A percentile compares a stretch with the other conserved stretches of the same genome.
Evolutionary conservation across 352 stramenopile genomes (phyloP).

Genomic region (Pythium sp.): DNA sequence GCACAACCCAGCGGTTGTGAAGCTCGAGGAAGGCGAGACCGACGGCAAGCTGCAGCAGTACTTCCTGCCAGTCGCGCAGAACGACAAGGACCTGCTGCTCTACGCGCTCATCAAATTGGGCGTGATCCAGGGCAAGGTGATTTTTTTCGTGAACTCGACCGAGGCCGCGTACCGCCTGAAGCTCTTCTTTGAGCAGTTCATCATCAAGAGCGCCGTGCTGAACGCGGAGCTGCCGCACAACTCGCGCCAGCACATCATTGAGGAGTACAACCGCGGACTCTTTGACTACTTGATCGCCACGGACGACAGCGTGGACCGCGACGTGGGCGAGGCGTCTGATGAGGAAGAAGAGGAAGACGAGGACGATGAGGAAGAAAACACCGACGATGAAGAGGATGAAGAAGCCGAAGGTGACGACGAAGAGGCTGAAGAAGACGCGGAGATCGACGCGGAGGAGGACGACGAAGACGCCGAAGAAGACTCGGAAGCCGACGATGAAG

Average conservation of each 20-base stretch:
- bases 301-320: slow-evolving; percentile 94
- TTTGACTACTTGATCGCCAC: slow-evolving; percentile 99
- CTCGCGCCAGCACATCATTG: slow-evolving; percentile 96
- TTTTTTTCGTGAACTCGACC: slow-evolving; percentile 99
- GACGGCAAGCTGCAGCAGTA: slow-evolving; percentile 95
- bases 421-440: slow-evolving; percentile 39
- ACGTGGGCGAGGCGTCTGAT: slow-evolving; percentile 53
- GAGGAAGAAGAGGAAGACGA: slow-evolving; percentile 73
- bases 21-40: slow-evolving; percentile 91
- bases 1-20: slow-evolving; percentile 96
- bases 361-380: slow-evolving; percentile 31
- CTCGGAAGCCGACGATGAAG: slow-evolving; percentile 31
- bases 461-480: slow-evolving; percentile 61
- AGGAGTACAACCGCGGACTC: slow-evolving; percentile 94
- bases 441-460: slow-evolving; percentile 35
- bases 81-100: slow-evolving; percentile 96
- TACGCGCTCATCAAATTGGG: slow-evolving; percentile 98
- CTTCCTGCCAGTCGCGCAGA: slow-evolving; percentile 85
- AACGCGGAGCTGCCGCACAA: slow-evolving; percentile 98
- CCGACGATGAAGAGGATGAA: slow-evolving; percentile 39
- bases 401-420: slow-evolving; percentile 44
- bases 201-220: slow-evolving; percentile 97
- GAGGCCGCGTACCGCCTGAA: slow-evolving; percentile 95
- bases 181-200: slow-evolving; percentile 99
- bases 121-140: slow-evolving; percentile 95